Evolutionary conservation across 208 protist genomes (phyloP).

Genomic region (Leishmania gerbilli): DNA sequence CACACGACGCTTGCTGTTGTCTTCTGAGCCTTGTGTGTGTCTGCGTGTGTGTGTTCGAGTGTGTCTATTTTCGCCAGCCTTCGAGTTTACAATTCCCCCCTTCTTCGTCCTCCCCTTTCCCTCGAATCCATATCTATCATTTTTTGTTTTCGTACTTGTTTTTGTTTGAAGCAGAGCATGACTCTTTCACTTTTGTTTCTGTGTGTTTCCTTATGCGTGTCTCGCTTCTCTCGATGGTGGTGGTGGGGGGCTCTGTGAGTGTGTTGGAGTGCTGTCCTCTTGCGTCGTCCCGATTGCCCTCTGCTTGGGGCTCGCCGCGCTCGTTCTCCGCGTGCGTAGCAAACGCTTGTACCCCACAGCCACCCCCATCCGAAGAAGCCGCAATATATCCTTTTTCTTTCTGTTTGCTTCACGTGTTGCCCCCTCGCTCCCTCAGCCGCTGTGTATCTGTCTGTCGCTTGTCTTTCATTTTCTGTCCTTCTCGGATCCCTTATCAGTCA

Average conservation of each 20-base stretch:
- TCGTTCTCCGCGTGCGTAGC: not conserved
- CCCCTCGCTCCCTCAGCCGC: not conserved
- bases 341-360: not conserved
- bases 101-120: not conserved
- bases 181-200: not conserved
- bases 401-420: not conserved
- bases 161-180: not conserved
- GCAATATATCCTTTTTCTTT: slow-evolving; percentile 6
- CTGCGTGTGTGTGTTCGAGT: not conserved
- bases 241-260: not conserved
- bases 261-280: not conserved
- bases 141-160: not conserved
- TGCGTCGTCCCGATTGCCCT: not conserved
- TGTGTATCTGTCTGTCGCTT: not conserved
- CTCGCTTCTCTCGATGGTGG: not conserved
- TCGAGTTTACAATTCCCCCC: not conserved
- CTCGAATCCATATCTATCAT: not conserved
- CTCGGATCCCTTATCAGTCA: not conserved
- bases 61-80: not conserved
- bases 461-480: not conserved
- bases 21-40: not conserved
- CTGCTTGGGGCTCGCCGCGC: not conserved
- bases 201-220: not conserved
- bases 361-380: not conserved
- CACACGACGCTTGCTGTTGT: not conserved